phyloP scores from a whole-genome alignment of 75 land plant species.

The Chamaecyparis obtusa region DNA sequence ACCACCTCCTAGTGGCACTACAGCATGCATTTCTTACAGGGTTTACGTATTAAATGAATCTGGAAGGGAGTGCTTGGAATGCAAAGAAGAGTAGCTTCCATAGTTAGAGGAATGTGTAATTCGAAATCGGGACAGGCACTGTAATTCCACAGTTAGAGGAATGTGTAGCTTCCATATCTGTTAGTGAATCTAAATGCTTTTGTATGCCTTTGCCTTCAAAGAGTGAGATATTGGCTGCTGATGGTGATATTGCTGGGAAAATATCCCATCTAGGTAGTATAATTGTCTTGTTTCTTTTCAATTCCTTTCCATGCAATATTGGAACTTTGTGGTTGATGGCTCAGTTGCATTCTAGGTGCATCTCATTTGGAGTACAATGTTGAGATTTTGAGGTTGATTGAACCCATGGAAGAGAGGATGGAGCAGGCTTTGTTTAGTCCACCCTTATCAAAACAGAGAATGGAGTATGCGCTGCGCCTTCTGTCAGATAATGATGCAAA shows the following conservation, averaged over 20 bases:
- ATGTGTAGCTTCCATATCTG: constrained; percentile 52
- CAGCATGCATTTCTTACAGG: constrained; percentile 51
- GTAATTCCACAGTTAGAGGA: constrained; percentile 63
- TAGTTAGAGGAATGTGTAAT: no score
- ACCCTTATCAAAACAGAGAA: constrained; percentile 92
- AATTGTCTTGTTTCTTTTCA: background rate
- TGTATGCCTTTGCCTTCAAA: constrained; percentile 25
- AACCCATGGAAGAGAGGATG: constrained; percentile 91
- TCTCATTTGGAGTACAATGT: constrained; percentile 64
- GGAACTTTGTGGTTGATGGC: background rate
- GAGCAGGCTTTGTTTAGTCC: constrained; percentile 94
- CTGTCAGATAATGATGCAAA: constrained; percentile 61
- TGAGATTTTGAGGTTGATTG: constrained; percentile 59
- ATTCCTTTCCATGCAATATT: background rate
- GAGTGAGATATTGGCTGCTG: constrained; percentile 58
- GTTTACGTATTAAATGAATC: constrained; percentile 30
- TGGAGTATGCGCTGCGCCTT: constrained; percentile 72
- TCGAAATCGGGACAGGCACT: constrained; percentile 82
- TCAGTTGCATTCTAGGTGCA: constrained; percentile 37
- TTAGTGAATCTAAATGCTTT: constrained; percentile 59
- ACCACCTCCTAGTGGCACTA: constrained; percentile 55
- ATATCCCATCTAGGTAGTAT: constrained; percentile 30
- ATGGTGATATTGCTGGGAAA: constrained; percentile 28
- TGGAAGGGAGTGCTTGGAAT: constrained; percentile 48
- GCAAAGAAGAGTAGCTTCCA: constrained; percentile 58